Base-by-base conservation (phyloP, 225 moss, liverwort and hornwort genomes). In the Ulota crispa region DNA sequence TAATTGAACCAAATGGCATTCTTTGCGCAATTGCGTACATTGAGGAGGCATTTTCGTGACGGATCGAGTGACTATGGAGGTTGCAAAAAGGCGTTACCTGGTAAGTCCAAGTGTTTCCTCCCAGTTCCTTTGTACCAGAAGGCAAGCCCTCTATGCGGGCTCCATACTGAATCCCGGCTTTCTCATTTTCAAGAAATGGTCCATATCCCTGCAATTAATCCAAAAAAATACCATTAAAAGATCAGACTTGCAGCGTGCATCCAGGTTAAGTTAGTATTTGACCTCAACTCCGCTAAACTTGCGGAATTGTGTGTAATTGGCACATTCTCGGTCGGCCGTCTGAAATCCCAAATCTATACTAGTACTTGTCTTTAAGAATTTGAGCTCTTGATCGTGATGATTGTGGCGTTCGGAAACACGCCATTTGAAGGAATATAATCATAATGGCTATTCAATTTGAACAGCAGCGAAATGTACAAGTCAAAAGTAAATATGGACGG, bases 141-240 rank as follows among this genome's bases (percentile, higher is more conserved):
- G 91, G 83, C 78, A 94, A 85, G 66, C 85, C 91, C 55, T 88
- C 86, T 28, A 82, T 66, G 57, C 86, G 77, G 70, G 86, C 62
- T 71, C 87, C 90, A 61, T 73, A 36, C 59, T 78, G 80, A 76
- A 94, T 93, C 61, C 95, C 95, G 57, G 94, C 91, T 68, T 76
- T 83, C 83, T 94, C 95, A 50, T 75, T 80, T 62, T 97, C 97
- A 68, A 97, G 27, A 70, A 91, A 93, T 30, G 97, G 89, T 52
- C 95, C 93, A 77, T 88, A 95, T 30, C 89, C 92, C 93, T 97
- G 19, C 73, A 64, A 32, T 68, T 16, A 68, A 82, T 43, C 14
- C 76, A 61, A 59, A 57, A n/a, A 8, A 80, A 34, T 13, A 16
- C 15, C 24, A 62, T 28, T 75, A 24, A 2, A 21, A 53, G 60